Evolutionary conservation across 768 basidiomycete genomes (phyloP).

Genomic region (Lepiota venenata): DNA sequence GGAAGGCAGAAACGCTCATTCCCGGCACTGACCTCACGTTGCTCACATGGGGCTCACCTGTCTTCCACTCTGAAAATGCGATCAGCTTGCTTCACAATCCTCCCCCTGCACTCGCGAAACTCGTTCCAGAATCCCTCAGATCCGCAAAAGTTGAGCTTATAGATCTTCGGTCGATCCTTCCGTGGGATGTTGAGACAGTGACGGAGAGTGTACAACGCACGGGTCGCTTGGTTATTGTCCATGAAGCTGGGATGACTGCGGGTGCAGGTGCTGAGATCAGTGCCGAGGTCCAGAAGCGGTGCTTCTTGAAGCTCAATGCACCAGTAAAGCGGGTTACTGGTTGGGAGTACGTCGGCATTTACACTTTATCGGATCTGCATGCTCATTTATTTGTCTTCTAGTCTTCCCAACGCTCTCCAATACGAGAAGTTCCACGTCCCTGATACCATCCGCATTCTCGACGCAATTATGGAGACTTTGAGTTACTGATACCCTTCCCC

Average conservation of each 20-base stretch:
- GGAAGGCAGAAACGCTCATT: constrained; percentile 71
- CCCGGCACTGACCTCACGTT: constrained; percentile 84
- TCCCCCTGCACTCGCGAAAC: constrained; percentile 53
- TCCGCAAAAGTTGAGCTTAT: constrained; percentile 82
- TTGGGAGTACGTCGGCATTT: constrained; percentile 78
- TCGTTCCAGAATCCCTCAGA: constrained; percentile 64
- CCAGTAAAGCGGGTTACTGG: constrained; percentile 85
- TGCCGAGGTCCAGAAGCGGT: constrained; percentile 86
- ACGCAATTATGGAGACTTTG: constrained; percentile 82
- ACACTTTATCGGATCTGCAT: not conserved
- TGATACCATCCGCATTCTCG: constrained; percentile 78
- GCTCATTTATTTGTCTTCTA: constrained; percentile 25
- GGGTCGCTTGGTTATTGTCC: constrained; percentile 83
- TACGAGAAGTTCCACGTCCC: constrained; percentile 94
- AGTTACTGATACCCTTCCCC: constrained; percentile 41
- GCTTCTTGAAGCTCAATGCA: constrained; percentile 85
- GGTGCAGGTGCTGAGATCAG: constrained; percentile 91
- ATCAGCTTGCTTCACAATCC: constrained; percentile 71
- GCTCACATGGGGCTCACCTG: constrained; percentile 89
- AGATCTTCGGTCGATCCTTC: constrained; percentile 85
- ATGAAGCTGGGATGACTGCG: constrained; percentile 86
- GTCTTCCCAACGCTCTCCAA: constrained; percentile 78
- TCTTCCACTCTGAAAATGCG: constrained; percentile 88
- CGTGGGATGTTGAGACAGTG: constrained; percentile 83
- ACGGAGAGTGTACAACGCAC: constrained; percentile 83